These are phyloP conservation scores for Saccharum hybrid DNA, from an alignment of 202 grass and related monocot genomes.

Conservation along the genomic window DNA sequence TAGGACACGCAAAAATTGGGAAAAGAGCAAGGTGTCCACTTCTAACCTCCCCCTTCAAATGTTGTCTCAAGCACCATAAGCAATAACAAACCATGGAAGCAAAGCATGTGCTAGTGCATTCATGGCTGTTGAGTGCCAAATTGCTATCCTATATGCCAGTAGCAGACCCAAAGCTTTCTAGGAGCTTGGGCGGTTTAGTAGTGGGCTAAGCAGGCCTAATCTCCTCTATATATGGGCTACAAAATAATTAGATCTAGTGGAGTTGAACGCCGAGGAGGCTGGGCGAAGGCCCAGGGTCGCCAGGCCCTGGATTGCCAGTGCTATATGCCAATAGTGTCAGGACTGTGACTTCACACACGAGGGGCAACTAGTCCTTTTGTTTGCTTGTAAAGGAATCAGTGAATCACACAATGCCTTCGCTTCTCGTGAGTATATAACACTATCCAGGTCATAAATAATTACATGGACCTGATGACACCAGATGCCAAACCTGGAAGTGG, in stretches of 20 bases:
- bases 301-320: neutral
- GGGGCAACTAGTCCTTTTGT: slow-evolving; percentile 10
- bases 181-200: neutral
- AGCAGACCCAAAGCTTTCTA: neutral
- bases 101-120: slow-evolving; percentile 41
- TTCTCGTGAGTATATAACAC: slow-evolving; percentile 23
- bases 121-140: slow-evolving; percentile 37
- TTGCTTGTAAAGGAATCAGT: slow-evolving; percentile 31
- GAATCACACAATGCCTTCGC: neutral
- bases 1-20: neutral
- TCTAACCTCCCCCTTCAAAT: slow-evolving; percentile 8
- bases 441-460: slow-evolving; percentile 41
- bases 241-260: neutral
- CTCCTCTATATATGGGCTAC: neutral
- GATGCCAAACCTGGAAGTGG: slow-evolving; percentile 50
- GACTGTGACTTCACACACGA: slow-evolving; percentile 22
- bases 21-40: slow-evolving; percentile 11
- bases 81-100: slow-evolving; percentile 29
- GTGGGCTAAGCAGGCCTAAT: neutral
- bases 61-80: slow-evolving; percentile 19
- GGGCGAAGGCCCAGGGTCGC: no score
- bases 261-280: no score
- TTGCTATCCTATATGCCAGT: neutral
- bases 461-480: slow-evolving; percentile 35
- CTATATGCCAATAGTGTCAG: slow-evolving; percentile 34